Evolutionary conservation across 2,329 filamentous ascomycete species (phyloP).

Genomic region (Calonectria leucothoes): DNA sequence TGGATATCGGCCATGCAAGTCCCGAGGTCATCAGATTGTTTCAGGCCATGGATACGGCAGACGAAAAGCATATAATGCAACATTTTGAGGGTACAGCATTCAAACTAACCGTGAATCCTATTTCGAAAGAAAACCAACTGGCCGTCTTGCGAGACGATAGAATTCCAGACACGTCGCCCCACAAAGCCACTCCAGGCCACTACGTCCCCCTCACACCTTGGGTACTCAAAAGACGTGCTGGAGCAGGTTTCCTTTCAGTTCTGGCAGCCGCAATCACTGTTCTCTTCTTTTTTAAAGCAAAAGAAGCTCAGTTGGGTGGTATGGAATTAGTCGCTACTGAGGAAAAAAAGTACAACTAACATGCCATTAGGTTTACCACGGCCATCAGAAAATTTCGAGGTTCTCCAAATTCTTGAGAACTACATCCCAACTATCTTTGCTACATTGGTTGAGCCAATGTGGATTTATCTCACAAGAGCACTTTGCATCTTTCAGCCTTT

Average conservation of each 20-base stretch:
- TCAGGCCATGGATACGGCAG: not conserved
- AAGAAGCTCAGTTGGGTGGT: not conserved
- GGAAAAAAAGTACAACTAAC: not conserved
- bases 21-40: not conserved
- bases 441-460: conserved; percentile 7
- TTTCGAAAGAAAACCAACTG: not conserved
- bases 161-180: no score
- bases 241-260: not conserved
- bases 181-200: not conserved
- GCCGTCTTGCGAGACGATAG: not conserved
- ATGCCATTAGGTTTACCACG: not conserved
- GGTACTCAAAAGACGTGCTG: not conserved
- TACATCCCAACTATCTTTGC: conserved; percentile 14
- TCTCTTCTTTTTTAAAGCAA: not conserved
- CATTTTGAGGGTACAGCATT: not conserved
- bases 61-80: not conserved
- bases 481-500: conserved; percentile 18
- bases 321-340: not conserved
- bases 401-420: conserved; percentile 6
- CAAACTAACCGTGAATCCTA: not conserved
- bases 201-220: not conserved
- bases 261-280: not conserved
- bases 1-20: not conserved
- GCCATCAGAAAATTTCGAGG: conserved; percentile 4
- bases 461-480: conserved; percentile 1